phyloP scores from a whole-genome alignment of 805 yeast genomes.

The Sporopachydermia lactativora region DNA sequence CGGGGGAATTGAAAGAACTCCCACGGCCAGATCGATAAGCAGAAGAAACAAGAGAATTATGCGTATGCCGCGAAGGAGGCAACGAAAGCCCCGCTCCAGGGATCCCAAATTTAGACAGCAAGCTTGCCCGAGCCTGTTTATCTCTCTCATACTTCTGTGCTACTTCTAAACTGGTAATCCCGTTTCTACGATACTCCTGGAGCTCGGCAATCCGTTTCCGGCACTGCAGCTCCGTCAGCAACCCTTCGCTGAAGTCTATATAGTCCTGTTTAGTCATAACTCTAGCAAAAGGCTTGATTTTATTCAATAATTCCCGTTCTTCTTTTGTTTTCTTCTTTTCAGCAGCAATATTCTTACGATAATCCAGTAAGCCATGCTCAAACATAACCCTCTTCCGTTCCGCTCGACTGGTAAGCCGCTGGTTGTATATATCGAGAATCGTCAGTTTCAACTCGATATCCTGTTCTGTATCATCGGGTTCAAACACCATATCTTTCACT shows the following conservation, averaged over 20 bases:
- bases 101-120: conserved; percentile 38
- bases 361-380: conserved; percentile 68
- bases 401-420: conserved; percentile 80
- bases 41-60: background rate
- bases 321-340: conserved; percentile 86
- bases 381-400: conserved; percentile 79
- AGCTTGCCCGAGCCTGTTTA: conserved; percentile 50
- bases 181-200: conserved; percentile 88
- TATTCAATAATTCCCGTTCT: conserved; percentile 68
- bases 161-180: conserved; percentile 69
- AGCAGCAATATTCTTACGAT: conserved; percentile 60
- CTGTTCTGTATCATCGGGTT: conserved; percentile 77
- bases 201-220: conserved; percentile 75
- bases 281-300: conserved; percentile 68
- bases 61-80: background rate
- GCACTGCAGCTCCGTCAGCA: conserved; percentile 63
- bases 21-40: background rate
- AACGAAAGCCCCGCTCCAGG: conserved; percentile 8
- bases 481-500: conserved; percentile 91
- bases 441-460: conserved; percentile 86
- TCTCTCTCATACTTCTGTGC: conserved; percentile 86
- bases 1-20: background rate
- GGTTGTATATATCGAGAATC: conserved; percentile 77
- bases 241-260: conserved; percentile 55
- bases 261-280: conserved; percentile 74